Percentiles rank a stretch among this genome's conserved stretches.
Evolutionary conservation across 148 eudicot species (phyloP).

Genomic region (Suaeda aralocaspica): DNA sequence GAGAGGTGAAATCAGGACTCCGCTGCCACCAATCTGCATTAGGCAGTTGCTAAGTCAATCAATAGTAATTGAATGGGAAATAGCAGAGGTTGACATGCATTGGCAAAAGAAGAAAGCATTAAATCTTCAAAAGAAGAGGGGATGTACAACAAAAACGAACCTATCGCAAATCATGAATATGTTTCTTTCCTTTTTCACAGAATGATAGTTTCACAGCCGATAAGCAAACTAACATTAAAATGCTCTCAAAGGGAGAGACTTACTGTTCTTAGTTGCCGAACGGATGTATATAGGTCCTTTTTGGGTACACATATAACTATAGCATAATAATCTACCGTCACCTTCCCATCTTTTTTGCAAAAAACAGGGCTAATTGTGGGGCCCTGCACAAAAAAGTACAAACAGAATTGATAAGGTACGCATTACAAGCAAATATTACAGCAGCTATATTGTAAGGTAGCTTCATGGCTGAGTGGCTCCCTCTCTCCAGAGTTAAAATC

Average conservation of each 20-base stretch:
- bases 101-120: background rate
- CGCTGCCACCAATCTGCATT: constrained; percentile 90
- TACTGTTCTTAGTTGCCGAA: constrained; percentile 83
- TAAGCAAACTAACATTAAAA: background rate
- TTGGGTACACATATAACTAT: constrained; percentile 88
- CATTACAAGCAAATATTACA: background rate
- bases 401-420: constrained; percentile 11
- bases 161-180: background rate
- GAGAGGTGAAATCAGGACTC: constrained; percentile 79
- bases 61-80: background rate
- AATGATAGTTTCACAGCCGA: constrained; percentile 2
- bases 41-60: background rate
- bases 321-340: constrained; percentile 62
- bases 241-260: constrained; percentile 16
- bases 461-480: background rate
- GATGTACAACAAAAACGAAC: background rate
- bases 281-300: constrained; percentile 75
- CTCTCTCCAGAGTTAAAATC: background rate
- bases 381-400: constrained; percentile 48
- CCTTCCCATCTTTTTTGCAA: constrained; percentile 61
- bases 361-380: constrained; percentile 87
- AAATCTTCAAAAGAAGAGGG: too few relatives aligned
- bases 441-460: background rate
- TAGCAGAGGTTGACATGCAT: background rate
- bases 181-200: background rate